Percentiles rank a stretch among this genome's conserved stretches.
Conservation (phyloP, 148 eudicot genomes). For the Vaccinium myrtillus region DNA sequence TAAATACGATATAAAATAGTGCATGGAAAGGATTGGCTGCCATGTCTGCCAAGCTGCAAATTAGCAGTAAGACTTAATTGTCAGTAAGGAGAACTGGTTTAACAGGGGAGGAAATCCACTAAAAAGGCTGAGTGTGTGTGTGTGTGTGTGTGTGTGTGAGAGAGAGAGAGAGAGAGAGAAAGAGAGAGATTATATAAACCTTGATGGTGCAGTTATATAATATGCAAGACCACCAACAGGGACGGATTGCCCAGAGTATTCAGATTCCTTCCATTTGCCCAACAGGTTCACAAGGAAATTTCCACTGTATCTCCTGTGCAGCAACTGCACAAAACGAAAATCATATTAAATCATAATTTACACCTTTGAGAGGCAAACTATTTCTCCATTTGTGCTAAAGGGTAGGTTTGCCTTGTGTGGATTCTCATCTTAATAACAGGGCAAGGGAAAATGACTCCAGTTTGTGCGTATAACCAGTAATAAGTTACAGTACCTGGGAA, state of each 20-base stretch:
- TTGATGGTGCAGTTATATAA: constrained; percentile 83
- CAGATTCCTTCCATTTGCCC: constrained; percentile 89
- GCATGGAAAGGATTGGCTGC: constrained; percentile 94
- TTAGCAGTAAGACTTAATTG: not conserved
- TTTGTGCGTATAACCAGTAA: not conserved
- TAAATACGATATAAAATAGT: constrained; percentile 66
- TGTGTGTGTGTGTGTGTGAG: not conserved
- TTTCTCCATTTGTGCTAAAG: not conserved
- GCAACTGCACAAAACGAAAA: constrained; percentile 38
- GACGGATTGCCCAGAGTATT: constrained; percentile 70
- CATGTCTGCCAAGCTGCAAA: constrained; percentile 77
- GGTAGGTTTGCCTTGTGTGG: not conserved
- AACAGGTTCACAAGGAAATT: constrained; percentile 70
- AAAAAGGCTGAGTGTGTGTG: not conserved
- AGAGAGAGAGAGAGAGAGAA: not conserved
- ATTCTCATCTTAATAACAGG: not conserved
- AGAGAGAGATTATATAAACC: constrained; percentile 29
- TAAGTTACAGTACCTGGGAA: constrained; percentile 54
- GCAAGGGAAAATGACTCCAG: not conserved
- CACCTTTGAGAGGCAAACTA: not conserved
- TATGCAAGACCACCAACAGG: constrained; percentile 98
- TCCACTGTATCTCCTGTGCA: constrained; percentile 67
- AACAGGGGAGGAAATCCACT: not conserved
- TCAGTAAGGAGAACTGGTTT: not conserved
- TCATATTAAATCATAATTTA: not conserved